Evolutionary conservation across 768 basidiomycete genomes (phyloP).

Genomic region (Mycena albidolilacea): DNA sequence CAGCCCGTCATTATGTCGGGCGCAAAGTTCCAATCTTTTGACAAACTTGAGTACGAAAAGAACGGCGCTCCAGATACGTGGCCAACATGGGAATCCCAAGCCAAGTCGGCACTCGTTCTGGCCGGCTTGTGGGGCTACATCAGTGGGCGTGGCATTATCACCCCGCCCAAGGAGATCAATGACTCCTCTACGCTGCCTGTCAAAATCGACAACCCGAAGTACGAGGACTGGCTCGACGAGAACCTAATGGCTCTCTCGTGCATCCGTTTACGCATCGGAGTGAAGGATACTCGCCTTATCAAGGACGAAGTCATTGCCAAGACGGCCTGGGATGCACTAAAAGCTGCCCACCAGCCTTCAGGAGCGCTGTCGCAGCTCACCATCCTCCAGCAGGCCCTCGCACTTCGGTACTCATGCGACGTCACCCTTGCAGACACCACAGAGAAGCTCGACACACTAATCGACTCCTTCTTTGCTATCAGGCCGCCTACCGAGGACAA

Average conservation of each 20-base stretch:
- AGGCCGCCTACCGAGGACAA: slow-evolving; percentile 14
- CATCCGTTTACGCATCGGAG: slow-evolving; percentile 7
- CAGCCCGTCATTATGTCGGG: too few species aligned
- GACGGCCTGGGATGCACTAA: background rate
- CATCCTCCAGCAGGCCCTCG: slow-evolving; percentile 14
- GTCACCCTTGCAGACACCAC: background rate
- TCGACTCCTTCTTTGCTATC: slow-evolving; percentile 20
- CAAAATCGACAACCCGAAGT: too few species aligned
- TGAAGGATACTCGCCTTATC: slow-evolving; percentile 13
- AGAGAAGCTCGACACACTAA: background rate
- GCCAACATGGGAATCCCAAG: background rate
- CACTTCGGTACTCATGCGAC: background rate
- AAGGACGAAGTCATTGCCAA: background rate
- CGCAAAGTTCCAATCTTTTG: slow-evolving; percentile 6
- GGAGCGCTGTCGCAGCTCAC: slow-evolving; percentile 21
- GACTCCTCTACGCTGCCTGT: slow-evolving; percentile 3
- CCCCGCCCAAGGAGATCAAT: background rate
- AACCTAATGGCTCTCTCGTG: slow-evolving; percentile 7
- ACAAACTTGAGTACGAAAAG: background rate
- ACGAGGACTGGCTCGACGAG: background rate
- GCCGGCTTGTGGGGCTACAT: background rate
- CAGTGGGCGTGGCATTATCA: background rate
- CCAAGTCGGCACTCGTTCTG: background rate
- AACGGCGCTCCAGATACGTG: background rate
- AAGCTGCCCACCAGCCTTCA: slow-evolving; percentile 11